Conservation (phyloP, 78 protist genomes). For the Protostelium mycophagum region DNA sequence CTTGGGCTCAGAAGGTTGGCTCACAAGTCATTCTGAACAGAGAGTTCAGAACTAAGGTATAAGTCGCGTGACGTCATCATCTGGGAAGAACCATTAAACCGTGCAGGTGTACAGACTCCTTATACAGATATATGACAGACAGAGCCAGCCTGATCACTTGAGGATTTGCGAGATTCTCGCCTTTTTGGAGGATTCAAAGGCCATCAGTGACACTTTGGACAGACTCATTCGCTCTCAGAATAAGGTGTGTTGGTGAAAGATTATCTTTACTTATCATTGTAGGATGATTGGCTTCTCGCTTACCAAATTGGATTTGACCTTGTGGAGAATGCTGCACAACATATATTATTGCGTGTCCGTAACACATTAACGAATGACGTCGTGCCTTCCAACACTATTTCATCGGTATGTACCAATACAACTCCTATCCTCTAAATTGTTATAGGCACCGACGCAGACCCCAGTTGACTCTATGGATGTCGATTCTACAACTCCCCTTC, state of each 20-base stretch:
- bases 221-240: slow-evolving; percentile 11
- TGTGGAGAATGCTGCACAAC: slow-evolving; percentile 83
- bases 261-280: slow-evolving; percentile 27
- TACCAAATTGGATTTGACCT: slow-evolving; percentile 93
- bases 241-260: not conserved
- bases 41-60: slow-evolving; percentile 24
- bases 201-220: slow-evolving; percentile 23
- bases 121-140: slow-evolving; percentile 26
- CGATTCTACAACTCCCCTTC: not conserved
- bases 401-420: too few species aligned
- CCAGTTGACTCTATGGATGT: slow-evolving; percentile 44
- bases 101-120: slow-evolving; percentile 13
- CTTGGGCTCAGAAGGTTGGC: slow-evolving; percentile 42
- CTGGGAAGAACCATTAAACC: slow-evolving; percentile 38
- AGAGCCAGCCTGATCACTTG: slow-evolving; percentile 38
- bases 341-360: slow-evolving; percentile 49
- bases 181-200: slow-evolving; percentile 35
- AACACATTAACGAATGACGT: slow-evolving; percentile 21
- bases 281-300: slow-evolving; percentile 67
- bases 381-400: not conserved
- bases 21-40: slow-evolving; percentile 11
- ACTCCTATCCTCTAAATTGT: too few species aligned
- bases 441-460: not conserved
- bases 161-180: slow-evolving; percentile 32
- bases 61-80: slow-evolving; percentile 6